Evolutionary conservation across 1,284 basidiomycete species (phyloP).

Genomic region (Thecaphora thlaspeos): DNA sequence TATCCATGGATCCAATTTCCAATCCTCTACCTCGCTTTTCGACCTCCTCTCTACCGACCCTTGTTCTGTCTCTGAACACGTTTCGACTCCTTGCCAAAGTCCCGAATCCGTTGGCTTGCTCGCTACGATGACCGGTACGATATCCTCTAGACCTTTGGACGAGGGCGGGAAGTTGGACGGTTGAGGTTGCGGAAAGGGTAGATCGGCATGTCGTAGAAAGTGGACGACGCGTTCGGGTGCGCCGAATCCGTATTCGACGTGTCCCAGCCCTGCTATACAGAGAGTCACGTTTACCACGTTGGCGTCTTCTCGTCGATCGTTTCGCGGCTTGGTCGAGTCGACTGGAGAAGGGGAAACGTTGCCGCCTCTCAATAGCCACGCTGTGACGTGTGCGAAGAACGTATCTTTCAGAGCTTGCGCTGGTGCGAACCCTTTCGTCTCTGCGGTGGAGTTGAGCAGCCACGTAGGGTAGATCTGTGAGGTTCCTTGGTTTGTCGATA

Average conservation of each 20-base stretch:
- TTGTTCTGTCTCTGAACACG: not conserved
- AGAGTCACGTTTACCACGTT: slow-evolving; percentile 18
- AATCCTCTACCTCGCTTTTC: too few species aligned
- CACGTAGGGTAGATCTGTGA: slow-evolving; percentile 25
- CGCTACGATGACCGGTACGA: slow-evolving; percentile 30
- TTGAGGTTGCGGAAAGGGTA: too few species aligned
- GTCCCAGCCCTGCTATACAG: slow-evolving; percentile 36
- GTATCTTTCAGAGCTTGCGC: slow-evolving; percentile 47
- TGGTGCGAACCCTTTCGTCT: slow-evolving; percentile 37
- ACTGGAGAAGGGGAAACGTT: too few species aligned
- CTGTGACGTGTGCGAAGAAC: slow-evolving; percentile 39
- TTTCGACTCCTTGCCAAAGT: slow-evolving; percentile 34
- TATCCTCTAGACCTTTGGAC: not conserved
- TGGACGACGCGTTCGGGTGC: slow-evolving; percentile 33
- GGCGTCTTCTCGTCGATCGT: not conserved
- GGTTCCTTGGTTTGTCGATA: not conserved
- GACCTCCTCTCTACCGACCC: too few species aligned
- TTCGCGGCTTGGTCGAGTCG: too few species aligned
- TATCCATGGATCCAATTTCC: slow-evolving; percentile 20
- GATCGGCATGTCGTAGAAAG: slow-evolving; percentile 3
- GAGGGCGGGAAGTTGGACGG: too few species aligned
- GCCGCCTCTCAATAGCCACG: slow-evolving; percentile 19
- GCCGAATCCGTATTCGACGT: slow-evolving; percentile 43
- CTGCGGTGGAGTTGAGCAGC: slow-evolving; percentile 24
- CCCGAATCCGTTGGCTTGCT: slow-evolving; percentile 37